phyloP scores from a whole-genome alignment of 257 asterid genomes.

The Solanum medicagineum region DNA sequence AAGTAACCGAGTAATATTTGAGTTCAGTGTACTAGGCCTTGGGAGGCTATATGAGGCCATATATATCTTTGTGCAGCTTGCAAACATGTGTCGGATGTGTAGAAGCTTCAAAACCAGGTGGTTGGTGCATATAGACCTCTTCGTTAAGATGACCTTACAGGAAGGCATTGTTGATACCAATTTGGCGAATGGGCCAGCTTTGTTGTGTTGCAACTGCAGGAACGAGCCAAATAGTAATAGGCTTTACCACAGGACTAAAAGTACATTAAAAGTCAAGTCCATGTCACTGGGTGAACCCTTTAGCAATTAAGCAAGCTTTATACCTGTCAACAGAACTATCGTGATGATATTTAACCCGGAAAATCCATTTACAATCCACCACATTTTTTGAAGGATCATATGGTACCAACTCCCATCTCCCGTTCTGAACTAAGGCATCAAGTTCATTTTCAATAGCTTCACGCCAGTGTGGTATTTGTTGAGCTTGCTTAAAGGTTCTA shows the following conservation, averaged over 20 bases:
- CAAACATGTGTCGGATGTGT: not conserved
- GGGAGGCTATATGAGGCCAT: not conserved
- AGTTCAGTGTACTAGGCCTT: not conserved
- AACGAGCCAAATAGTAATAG: not conserved
- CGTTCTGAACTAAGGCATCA: no score
- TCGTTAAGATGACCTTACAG: not conserved
- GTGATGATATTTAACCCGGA: not conserved
- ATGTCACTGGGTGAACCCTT: not conserved
- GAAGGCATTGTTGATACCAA: not conserved
- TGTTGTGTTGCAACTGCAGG: not conserved
- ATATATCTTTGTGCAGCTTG: not conserved
- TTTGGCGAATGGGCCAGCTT: not conserved
- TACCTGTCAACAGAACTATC: not conserved
- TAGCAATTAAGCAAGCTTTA: not conserved
- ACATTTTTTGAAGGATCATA: no score
- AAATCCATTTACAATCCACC: not conserved
- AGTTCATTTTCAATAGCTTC: no score
- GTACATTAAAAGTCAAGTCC: not conserved
- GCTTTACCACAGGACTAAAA: not conserved
- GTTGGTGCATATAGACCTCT: not conserved
- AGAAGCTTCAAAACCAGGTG: not conserved
- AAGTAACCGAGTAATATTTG: not conserved
- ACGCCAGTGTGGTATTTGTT: no score
- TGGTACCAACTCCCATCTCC: no score
- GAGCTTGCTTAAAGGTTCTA: not conserved